These are phyloP conservation scores for Tylopilus vinaceipallidus DNA, from an alignment of 768 basidiomycete genomes.

Conservation along the genomic window DNA sequence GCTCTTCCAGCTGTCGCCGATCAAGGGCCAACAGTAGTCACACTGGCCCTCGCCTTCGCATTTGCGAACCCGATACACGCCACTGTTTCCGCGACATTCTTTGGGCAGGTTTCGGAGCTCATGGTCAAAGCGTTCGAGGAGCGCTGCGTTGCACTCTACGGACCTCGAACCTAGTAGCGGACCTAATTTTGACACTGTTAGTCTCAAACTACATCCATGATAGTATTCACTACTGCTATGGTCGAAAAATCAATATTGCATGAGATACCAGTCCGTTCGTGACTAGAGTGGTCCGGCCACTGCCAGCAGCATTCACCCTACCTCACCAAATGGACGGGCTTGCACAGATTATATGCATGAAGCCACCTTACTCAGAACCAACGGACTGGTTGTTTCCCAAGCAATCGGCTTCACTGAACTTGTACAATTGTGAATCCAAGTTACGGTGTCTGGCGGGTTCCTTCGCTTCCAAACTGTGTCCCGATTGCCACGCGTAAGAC, in stretches of 20 bases:
- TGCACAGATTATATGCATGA: too few species aligned
- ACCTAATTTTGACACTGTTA: neutral
- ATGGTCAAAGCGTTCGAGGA: constrained; percentile 95
- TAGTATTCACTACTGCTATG: too few species aligned
- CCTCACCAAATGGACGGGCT: too few species aligned
- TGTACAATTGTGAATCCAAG: neutral
- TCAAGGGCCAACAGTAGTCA: constrained; percentile 68
- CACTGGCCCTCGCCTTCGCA: constrained; percentile 79
- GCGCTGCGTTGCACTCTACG: constrained; percentile 74
- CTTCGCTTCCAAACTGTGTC: neutral
- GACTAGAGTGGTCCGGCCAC: too few species aligned
- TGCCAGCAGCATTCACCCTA: too few species aligned
- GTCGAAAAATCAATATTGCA: too few species aligned
- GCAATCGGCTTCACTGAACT: neutral
- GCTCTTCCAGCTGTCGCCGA: constrained; percentile 10
- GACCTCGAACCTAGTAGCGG: constrained; percentile 34
- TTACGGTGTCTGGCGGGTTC: neutral
- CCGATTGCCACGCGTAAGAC: neutral
- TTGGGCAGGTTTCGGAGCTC: constrained; percentile 80
- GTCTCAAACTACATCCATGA: too few species aligned
- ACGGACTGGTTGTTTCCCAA: neutral
- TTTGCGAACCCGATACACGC: constrained; percentile 89
- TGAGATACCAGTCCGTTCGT: too few species aligned
- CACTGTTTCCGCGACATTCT: constrained; percentile 77
- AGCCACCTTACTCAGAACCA: too few species aligned